These are phyloP conservation scores for Ascochyta fabae DNA, from an alignment of 2,329 filamentous ascomycete species.

Conservation along the genomic window DNA sequence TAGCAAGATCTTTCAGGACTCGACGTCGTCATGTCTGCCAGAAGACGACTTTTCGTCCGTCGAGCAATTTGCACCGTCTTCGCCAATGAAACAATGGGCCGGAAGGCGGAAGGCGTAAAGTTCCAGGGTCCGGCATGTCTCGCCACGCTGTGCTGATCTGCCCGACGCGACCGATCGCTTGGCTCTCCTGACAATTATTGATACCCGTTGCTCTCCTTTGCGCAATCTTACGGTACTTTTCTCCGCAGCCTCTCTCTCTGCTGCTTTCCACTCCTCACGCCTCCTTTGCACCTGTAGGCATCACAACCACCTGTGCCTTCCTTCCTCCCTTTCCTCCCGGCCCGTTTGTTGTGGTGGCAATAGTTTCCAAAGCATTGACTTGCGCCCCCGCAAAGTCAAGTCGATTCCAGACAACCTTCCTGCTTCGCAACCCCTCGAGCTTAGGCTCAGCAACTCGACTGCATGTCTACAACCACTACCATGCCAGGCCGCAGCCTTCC, in stretches of 20 bases:
- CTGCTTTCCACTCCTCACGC: conserved; percentile 3
- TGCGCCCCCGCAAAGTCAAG: not conserved
- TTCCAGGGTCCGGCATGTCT: conserved; percentile 13
- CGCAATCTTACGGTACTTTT: conserved; percentile 15
- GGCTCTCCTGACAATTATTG: conserved; percentile 19
- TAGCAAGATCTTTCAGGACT: too few species aligned
- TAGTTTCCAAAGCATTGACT: not conserved
- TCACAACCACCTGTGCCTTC: not conserved
- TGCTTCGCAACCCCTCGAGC: not conserved
- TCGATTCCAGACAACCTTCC: not conserved
- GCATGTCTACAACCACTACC: conserved; percentile 51
- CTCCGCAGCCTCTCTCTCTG: not conserved
- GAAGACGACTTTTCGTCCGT: not conserved
- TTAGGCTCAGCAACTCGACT: not conserved
- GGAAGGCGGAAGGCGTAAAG: conserved; percentile 8
- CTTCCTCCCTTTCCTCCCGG: not conserved
- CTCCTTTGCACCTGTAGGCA: not conserved
- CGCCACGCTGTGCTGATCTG: conserved; percentile 20
- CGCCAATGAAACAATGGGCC: conserved; percentile 6
- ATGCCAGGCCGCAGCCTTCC: conserved; percentile 87
- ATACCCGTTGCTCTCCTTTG: conserved; percentile 9
- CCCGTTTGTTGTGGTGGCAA: not conserved
- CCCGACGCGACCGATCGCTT: conserved; percentile 16
- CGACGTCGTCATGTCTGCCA: not conserved
- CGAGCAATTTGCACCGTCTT: not conserved